Percentiles rank a stretch among this genome's conserved stretches.
These are phyloP conservation scores for Dipteronia sinensis DNA, from an alignment of 345 rosid species.

Conservation along the genomic window DNA sequence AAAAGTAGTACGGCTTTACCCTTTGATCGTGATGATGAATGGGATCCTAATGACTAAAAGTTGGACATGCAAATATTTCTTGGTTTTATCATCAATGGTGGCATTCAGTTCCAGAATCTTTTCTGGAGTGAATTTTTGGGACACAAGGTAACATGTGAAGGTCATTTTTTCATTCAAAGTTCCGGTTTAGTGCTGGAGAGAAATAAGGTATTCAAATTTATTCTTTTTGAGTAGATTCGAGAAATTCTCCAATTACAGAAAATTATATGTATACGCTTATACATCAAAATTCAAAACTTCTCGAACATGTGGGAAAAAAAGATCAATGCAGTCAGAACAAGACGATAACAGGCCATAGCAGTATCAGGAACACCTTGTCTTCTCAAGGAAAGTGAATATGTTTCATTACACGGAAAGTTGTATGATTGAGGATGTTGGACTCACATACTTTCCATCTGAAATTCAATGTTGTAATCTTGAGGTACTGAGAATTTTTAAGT, in stretches of 20 bases:
- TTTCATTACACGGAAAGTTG: neutral
- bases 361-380: constrained; percentile 1
- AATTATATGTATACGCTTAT: constrained; percentile 31
- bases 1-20: constrained; percentile 47
- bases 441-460: neutral
- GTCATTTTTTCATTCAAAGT: constrained; percentile 31
- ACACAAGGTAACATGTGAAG: constrained; percentile 28
- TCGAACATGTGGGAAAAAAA: constrained; percentile 6
- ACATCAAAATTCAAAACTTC: constrained; percentile 15
- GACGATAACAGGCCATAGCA: constrained; percentile 11
- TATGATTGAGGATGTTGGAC: neutral
- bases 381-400: neutral
- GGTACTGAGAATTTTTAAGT: constrained; percentile 7
- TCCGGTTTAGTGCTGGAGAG: constrained; percentile 29
- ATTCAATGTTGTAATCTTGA: constrained; percentile 10
- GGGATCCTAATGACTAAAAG: constrained; percentile 93
- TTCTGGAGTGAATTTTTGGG: constrained; percentile 32
- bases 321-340: constrained; percentile 20
- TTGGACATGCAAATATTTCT: constrained; percentile 19
- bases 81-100: constrained; percentile 18
- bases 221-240: constrained; percentile 46
- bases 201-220: constrained; percentile 44
- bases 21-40: constrained; percentile 81
- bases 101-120: constrained; percentile 33
- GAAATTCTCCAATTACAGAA: constrained; percentile 31